Conservation (phyloP, 1,284 basidiomycete species). For the Microbotryum silenes-acaulis region DNA sequence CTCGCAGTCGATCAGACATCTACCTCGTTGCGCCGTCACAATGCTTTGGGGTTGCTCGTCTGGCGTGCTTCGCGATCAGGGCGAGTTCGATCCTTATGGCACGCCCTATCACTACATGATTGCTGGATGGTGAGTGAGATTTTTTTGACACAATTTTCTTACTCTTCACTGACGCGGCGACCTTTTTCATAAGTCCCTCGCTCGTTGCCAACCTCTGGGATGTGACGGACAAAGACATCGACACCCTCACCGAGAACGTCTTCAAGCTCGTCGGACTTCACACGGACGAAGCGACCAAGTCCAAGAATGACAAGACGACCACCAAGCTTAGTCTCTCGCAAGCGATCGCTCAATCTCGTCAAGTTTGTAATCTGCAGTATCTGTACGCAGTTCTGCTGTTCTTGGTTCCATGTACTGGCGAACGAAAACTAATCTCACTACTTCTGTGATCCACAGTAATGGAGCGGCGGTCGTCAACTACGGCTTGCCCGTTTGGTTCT, state of each 20-base stretch:
- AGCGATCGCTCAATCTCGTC: conserved; percentile 72
- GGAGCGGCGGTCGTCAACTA: conserved; percentile 91
- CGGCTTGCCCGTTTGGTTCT: conserved; percentile 61
- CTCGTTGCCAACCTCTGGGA: conserved; percentile 96
- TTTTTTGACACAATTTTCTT: background rate
- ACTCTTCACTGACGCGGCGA: background rate
- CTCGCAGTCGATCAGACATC: conserved; percentile 69
- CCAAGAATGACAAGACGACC: background rate
- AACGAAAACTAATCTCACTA: too few relatives aligned
- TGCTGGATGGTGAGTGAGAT: conserved; percentile 72
- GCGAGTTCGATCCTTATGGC: conserved; percentile 83
- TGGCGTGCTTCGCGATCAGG: conserved; percentile 76
- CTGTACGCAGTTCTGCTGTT: conserved; percentile 40
- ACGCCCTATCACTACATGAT: conserved; percentile 92
- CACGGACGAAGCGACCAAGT: conserved; percentile 10
- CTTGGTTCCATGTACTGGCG: too few relatives aligned
- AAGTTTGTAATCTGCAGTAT: conserved; percentile 79
- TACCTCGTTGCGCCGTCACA: conserved; percentile 75
- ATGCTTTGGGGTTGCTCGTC: conserved; percentile 99
- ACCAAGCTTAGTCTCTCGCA: conserved; percentile 47
- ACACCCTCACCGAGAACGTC: conserved; percentile 78
- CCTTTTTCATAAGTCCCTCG: conserved; percentile 58
- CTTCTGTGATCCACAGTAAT: conserved; percentile 44
- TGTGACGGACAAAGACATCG: conserved; percentile 94
- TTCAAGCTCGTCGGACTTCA: conserved; percentile 65